Conservation (phyloP, 176 grass and related monocot species). For the Avena sativa region DNA sequence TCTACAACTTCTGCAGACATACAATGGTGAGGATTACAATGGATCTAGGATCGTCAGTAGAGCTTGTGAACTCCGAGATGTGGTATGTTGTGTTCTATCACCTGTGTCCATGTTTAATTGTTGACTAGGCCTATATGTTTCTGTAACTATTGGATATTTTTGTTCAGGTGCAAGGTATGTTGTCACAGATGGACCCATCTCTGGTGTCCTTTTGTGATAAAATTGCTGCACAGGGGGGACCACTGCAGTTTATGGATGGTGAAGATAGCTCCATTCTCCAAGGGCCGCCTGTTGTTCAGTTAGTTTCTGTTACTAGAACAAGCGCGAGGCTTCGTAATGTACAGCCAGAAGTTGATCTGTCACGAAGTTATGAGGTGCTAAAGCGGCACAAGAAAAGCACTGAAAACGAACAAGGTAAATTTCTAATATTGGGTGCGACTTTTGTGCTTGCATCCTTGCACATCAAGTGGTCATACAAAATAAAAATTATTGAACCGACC, state of each 20-base stretch:
- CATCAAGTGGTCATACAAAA: not conserved
- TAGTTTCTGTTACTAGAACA: conserved; percentile 70
- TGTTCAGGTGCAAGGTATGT: conserved; percentile 88
- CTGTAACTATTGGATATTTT: conserved; percentile 21
- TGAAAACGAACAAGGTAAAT: conserved; percentile 76
- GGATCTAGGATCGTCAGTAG: conserved; percentile 95
- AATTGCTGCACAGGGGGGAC: conserved; percentile 84
- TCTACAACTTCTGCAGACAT: conserved; percentile 57
- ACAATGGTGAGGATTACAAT: conserved; percentile 91
- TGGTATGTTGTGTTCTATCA: conserved; percentile 61
- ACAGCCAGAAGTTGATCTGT: conserved; percentile 78
- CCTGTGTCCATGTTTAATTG: conserved; percentile 17
- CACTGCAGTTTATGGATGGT: conserved; percentile 62
- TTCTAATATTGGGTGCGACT: not conserved
- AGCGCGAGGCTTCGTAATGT: conserved; percentile 96
- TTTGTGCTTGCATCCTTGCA: not conserved
- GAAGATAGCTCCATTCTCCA: conserved; percentile 66
- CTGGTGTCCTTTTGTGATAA: conserved; percentile 91
- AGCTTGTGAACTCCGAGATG: conserved; percentile 94
- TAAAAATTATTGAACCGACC: not conserved
- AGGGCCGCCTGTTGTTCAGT: conserved; percentile 76
- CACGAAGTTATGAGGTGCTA: conserved; percentile 80
- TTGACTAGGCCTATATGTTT: not conserved
- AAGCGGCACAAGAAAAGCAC: conserved; percentile 78
- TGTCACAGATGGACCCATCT: conserved; percentile 97